Percentiles rank a stretch among this genome's conserved stretches.
phyloP scores from a whole-genome alignment of 352 stramenopile species.

The Globisporangium camurandrum region DNA sequence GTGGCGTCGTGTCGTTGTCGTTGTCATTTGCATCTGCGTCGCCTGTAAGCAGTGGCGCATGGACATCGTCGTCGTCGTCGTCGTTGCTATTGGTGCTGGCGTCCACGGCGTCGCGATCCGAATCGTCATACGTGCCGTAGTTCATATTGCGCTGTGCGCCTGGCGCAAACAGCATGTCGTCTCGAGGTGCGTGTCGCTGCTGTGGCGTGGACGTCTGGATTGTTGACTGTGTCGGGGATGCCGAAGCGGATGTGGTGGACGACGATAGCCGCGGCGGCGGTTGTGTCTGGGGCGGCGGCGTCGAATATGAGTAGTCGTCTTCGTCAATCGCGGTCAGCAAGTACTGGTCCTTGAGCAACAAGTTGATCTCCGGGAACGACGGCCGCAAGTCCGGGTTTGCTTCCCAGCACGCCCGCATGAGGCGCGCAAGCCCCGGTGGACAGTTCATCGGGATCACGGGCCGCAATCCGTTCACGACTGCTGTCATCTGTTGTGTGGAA shows the following conservation, averaged over 20 bases:
- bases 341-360: slow-evolving; percentile 71
- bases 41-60: slow-evolving; percentile 1
- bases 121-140: slow-evolving; percentile 18
- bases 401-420: slow-evolving; percentile 85
- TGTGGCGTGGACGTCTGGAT: slow-evolving; percentile 3
- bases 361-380: slow-evolving; percentile 73
- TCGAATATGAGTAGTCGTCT: slow-evolving; percentile 48
- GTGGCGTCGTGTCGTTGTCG: slow-evolving; percentile 22
- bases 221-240: not conserved
- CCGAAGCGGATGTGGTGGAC: slow-evolving; percentile 12
- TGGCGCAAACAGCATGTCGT: slow-evolving; percentile 21
- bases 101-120: too few species aligned
- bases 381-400: slow-evolving; percentile 58
- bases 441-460: slow-evolving; percentile 81
- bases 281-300: slow-evolving; percentile 13
- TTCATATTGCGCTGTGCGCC: slow-evolving; percentile 12
- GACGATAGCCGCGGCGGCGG: slow-evolving; percentile 32
- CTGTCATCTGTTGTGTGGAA: slow-evolving; percentile 55
- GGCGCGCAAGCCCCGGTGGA: slow-evolving; percentile 53
- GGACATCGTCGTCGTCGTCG: slow-evolving; percentile 3
- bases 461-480: slow-evolving; percentile 77
- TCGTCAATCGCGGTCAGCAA: slow-evolving; percentile 48
- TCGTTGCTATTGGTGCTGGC: too few species aligned
- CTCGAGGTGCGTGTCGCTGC: slow-evolving; percentile 23
- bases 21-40: slow-evolving; percentile 12